phyloP scores from a whole-genome alignment of 1,284 basidiomycete genomes.

The Entoloma clypeatum region DNA sequence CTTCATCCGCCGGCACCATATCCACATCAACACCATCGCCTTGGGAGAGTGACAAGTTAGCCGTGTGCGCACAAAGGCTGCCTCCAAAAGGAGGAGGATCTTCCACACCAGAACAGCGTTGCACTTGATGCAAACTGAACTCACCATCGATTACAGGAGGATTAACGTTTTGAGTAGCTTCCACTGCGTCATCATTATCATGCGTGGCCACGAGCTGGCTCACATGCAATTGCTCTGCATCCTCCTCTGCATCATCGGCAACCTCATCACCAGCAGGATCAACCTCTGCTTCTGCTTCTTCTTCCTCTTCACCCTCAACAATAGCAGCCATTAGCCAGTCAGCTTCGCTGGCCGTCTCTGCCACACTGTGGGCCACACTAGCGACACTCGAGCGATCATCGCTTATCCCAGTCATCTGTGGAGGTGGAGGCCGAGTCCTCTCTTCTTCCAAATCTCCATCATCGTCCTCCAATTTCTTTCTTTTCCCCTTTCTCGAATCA shows the following conservation, averaged over 20 bases:
- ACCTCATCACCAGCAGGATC: conserved; percentile 36
- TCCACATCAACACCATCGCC: conserved; percentile 48
- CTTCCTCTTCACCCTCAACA: conserved; percentile 55
- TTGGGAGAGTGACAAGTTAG: conserved; percentile 51
- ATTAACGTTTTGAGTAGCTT: conserved; percentile 20
- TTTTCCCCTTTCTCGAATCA: conserved; percentile 71
- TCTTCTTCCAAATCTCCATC: conserved; percentile 73
- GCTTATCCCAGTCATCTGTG: conserved; percentile 43
- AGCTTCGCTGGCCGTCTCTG: conserved; percentile 68
- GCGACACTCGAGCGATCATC: conserved; percentile 61
- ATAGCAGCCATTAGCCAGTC: conserved; percentile 86
- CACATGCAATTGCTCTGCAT: conserved; percentile 43
- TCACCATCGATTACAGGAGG: conserved; percentile 37
- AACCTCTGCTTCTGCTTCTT: conserved; percentile 33
- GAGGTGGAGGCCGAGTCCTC: conserved; percentile 60
- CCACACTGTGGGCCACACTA: conserved; percentile 65
- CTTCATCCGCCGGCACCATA: conserved; percentile 29
- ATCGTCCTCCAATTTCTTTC: conserved; percentile 80
- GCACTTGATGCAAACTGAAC: conserved; percentile 33
- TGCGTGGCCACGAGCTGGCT: conserved; percentile 42
- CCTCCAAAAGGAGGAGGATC: conserved; percentile 31
- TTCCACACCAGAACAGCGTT: conserved; percentile 35
- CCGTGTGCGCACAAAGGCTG: conserved; percentile 43
- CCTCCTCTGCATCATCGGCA: conserved; percentile 32
- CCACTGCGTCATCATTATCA: conserved; percentile 38